These are phyloP conservation scores for Eucalyptus curtisii DNA, from an alignment of 345 rosid species.

Conservation along the genomic window DNA sequence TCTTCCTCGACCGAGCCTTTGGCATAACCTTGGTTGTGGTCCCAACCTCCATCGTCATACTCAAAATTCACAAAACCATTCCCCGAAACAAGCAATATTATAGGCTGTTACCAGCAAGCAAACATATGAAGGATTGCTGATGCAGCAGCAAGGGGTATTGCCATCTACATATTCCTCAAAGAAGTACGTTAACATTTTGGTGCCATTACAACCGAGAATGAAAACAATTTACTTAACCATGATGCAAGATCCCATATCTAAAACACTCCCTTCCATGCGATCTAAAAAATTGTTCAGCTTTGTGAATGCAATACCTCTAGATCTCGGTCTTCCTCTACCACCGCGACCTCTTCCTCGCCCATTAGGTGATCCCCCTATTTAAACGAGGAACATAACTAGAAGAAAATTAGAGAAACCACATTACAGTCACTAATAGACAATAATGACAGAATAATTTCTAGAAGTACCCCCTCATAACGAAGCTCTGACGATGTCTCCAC, in stretches of 20 bases:
- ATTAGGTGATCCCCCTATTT: constrained; percentile 59
- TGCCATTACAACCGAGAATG: neutral
- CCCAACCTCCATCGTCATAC: constrained; percentile 60
- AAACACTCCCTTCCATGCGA: neutral
- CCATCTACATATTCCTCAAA: too few species aligned
- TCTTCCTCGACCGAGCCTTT: constrained; percentile 80
- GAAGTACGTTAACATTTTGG: neutral
- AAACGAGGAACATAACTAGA: neutral
- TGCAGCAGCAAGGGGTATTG: neutral
- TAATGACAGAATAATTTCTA: too few species aligned
- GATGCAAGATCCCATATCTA: neutral
- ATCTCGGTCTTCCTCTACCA: constrained; percentile 37
- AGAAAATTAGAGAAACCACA: neutral
- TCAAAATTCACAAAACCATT: constrained; percentile 34
- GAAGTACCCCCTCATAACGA: constrained; percentile 23
- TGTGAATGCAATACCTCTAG: neutral
- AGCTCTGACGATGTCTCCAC: constrained; percentile 30
- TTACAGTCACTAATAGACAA: neutral
- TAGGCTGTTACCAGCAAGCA: neutral
- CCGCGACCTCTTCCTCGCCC: constrained; percentile 52
- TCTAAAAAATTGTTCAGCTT: neutral
- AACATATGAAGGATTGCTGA: neutral
- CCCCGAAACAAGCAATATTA: too few species aligned
- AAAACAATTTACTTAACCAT: neutral
- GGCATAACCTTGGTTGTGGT: constrained; percentile 42